phyloP scores from a whole-genome alignment of 495 filamentous ascomycete species.

The Filosporella fistucella region DNA sequence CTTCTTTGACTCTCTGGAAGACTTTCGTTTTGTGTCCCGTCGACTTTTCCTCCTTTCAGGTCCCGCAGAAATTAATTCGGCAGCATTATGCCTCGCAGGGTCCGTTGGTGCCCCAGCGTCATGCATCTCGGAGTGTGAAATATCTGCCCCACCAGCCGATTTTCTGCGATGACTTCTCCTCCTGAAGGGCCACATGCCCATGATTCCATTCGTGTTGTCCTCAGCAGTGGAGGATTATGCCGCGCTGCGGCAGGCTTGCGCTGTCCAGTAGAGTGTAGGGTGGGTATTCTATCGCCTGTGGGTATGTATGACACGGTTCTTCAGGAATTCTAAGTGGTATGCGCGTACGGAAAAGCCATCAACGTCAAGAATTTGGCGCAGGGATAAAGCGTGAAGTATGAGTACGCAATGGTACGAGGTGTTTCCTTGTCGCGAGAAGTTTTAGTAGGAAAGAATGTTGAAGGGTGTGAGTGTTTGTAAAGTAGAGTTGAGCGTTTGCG shows the following conservation, averaged over 20 bases:
- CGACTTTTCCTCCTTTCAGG: slow-evolving; percentile 23
- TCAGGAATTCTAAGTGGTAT: not conserved
- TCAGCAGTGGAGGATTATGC: slow-evolving; percentile 7
- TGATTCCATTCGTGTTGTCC: slow-evolving; percentile 37
- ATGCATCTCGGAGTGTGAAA: slow-evolving; percentile 31
- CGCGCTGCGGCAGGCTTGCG: slow-evolving; percentile 1
- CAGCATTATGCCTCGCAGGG: slow-evolving; percentile 19
- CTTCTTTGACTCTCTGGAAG: slow-evolving; percentile 35
- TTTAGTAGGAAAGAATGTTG: slow-evolving; percentile 4
- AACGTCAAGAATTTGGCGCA: not conserved
- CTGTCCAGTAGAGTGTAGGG: too few species aligned
- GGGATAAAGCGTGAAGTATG: not conserved
- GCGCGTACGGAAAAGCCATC: not conserved
- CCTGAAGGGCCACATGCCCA: slow-evolving; percentile 78
- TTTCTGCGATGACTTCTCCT: slow-evolving; percentile 54
- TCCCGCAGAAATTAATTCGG: slow-evolving; percentile 17
- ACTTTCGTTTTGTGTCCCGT: slow-evolving; percentile 26
- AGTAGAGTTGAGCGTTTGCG: slow-evolving; percentile 15
- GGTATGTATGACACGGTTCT: too few species aligned
- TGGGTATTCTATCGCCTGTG: too few species aligned
- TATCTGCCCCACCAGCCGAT: slow-evolving; percentile 31
- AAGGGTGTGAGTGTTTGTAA: slow-evolving; percentile 5
- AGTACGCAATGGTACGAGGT: not conserved
- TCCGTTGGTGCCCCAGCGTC: slow-evolving; percentile 28
- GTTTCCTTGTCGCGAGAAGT: not conserved